Percentiles rank a stretch among this genome's conserved stretches.
Evolutionary conservation across 768 basidiomycete species (phyloP).

Genomic region (Trametes elegans): DNA sequence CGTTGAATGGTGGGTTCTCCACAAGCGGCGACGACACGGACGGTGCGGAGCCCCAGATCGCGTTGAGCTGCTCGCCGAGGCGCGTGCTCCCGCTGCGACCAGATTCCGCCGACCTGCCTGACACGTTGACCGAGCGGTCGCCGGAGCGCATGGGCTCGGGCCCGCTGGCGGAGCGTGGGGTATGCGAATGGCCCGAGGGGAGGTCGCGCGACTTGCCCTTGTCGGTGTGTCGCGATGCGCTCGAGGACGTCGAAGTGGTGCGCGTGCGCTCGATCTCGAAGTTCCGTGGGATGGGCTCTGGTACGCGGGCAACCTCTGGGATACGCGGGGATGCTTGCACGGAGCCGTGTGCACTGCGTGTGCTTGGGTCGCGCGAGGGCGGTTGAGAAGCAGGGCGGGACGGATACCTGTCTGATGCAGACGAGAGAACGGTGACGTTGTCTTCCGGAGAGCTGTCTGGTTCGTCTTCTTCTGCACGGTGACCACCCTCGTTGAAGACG

Average conservation of each 20-base stretch:
- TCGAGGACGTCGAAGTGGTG: constrained; percentile 19
- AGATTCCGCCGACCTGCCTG: constrained; percentile 34
- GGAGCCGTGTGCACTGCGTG: constrained; percentile 28
- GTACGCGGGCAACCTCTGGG: constrained; percentile 6
- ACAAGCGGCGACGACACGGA: constrained; percentile 13
- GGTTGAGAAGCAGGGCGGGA: constrained; percentile 53
- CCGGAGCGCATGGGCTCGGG: constrained; percentile 32
- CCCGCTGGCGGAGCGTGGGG: constrained; percentile 20
- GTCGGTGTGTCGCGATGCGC: constrained; percentile 19
- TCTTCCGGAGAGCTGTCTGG: constrained; percentile 64
- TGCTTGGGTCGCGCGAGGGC: constrained; percentile 45
- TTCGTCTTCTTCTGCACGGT: constrained; percentile 73
- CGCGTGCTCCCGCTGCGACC: constrained; percentile 32
- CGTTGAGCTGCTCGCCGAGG: constrained; percentile 42
- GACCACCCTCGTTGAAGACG: constrained; percentile 78
- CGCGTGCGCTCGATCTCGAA: constrained; percentile 14
- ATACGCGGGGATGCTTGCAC: constrained; percentile 29
- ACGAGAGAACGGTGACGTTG: constrained; percentile 41
- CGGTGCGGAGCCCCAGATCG: constrained; percentile 44
- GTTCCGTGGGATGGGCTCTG: constrained; percentile 4
- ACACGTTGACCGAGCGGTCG: constrained; percentile 33
- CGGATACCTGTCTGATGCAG: constrained; percentile 40
- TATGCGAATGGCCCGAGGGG: constrained; percentile 7
- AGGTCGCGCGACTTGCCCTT: constrained; percentile 30
- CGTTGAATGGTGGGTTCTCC: constrained; percentile 17